phyloP scores from a whole-genome alignment of 129 eudicot genomes.

The Solidago caesia region DNA sequence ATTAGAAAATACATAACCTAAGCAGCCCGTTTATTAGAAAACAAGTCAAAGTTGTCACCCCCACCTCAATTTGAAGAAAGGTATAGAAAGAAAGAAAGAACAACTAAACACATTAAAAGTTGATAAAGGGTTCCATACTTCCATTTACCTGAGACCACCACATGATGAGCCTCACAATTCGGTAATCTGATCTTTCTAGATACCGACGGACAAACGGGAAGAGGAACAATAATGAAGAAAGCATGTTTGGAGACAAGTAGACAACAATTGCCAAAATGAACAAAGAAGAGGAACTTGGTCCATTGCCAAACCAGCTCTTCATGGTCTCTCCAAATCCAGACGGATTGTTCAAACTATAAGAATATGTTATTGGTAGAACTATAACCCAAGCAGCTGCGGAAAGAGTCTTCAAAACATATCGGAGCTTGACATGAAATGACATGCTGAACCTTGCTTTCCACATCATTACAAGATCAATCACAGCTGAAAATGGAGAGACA shows the following conservation, averaged over 20 bases:
- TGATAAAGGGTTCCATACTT: constrained; percentile 1
- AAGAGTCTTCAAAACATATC: constrained; percentile 71
- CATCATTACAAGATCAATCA: constrained; percentile 71
- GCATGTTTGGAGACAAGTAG: constrained; percentile 83
- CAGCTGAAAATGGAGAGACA: constrained; percentile 42
- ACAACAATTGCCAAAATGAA: constrained; percentile 75
- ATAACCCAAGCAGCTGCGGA: constrained; percentile 89
- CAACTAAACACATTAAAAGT: neutral
- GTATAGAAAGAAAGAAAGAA: neutral
- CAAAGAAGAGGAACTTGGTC: constrained; percentile 60
- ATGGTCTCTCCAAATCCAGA: constrained; percentile 79
- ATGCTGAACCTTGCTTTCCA: constrained; percentile 91
- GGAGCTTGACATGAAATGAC: constrained; percentile 81
- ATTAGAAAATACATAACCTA: neutral
- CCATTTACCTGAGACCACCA: constrained; percentile 98
- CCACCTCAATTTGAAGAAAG: neutral
- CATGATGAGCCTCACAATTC: constrained; percentile 77
- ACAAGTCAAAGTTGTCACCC: neutral
- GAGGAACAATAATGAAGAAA: constrained; percentile 69
- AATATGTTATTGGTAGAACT: constrained; percentile 79
- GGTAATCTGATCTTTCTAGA: constrained; percentile 83
- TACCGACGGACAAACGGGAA: constrained; percentile 70
- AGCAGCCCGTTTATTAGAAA: neutral
- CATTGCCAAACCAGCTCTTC: constrained; percentile 75
- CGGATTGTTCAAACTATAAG: constrained; percentile 81